Evolutionary conservation across 2,329 filamentous ascomycete species (phyloP), one percentile per base, ranked within the genome.

Genomic region (Coniochaeta sp.): DNA sequence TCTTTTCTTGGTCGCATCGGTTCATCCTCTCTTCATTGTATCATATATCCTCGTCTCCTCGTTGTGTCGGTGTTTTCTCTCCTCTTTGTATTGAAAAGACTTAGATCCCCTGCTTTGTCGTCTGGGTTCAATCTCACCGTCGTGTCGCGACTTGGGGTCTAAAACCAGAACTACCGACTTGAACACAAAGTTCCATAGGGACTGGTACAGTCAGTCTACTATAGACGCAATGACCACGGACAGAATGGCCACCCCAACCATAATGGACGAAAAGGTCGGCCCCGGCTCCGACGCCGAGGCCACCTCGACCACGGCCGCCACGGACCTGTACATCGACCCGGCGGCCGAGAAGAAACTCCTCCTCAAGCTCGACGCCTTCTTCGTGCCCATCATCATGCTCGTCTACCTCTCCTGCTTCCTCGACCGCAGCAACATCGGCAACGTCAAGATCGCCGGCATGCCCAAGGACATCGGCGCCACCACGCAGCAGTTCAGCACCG

Each of bases 361-460:
- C 16, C 59, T 63, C 42, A 74, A 74, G 59, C 69, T 74, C 5
- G 72, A 74, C 57, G 38, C 65, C 17, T 67, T 67, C 56, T 69
- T 73, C 22, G 67, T 71, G 3, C 72, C 72, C n/a, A 58, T 65
- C 55, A 61, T 65, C 61, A 83, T 82, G 76, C 68, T 82, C 55
- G 74, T 84, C 4, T 86, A 83, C 62, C 66, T 86, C 22, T 75
- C 76, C 4, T 82, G 78, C 62, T 83, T 81, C 65, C 71, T 84
- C 44, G 83, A 86, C 68, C 75, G 83, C 59, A 74, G 74, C 22
- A 82, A 81, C 63, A 82, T 84, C 69, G 77, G 78, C 55, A 82
- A 82, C 65, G 79, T 79, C 62, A 75, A 74, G 60, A 72, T 76
- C 6, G 76, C 75, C 36, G 74, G 75, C 54, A 78, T 81, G 75